phyloP scores from a whole-genome alignment of 495 filamentous ascomycete genomes.

The Bombardia bombarda region DNA sequence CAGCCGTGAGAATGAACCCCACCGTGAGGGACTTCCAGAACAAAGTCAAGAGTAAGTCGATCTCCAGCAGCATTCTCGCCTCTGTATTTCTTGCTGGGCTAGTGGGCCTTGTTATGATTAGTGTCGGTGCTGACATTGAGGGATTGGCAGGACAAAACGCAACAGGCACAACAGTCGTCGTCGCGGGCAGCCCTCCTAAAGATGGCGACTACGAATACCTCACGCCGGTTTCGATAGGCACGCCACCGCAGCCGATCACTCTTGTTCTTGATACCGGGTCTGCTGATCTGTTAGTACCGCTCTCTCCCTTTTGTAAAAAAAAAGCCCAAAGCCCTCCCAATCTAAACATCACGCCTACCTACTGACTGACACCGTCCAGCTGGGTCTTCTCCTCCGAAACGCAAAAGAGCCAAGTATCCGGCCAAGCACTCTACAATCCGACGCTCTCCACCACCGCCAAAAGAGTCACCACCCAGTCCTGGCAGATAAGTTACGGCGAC shows the following conservation, averaged over 20 bases:
- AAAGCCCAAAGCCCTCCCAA: slow-evolving; percentile 9
- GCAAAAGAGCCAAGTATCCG: slow-evolving; percentile 1
- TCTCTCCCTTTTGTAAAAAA: slow-evolving; percentile 12
- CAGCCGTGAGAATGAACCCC: slow-evolving; percentile 17
- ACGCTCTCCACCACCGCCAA: slow-evolving; percentile 33
- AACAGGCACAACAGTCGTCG: slow-evolving; percentile 26
- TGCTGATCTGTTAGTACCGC: slow-evolving; percentile 59
- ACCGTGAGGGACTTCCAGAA: too few species aligned
- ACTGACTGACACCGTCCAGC: too few species aligned
- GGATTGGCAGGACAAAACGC: slow-evolving; percentile 28
- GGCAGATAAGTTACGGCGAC: slow-evolving; percentile 67
- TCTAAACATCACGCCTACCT: slow-evolving; percentile 5
- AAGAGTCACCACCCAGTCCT: slow-evolving; percentile 43
- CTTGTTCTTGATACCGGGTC: slow-evolving; percentile 67
- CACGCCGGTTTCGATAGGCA: slow-evolving; percentile 54
- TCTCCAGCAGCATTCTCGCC: too few species aligned
- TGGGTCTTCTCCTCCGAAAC: slow-evolving; percentile 14
- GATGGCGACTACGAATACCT: slow-evolving; percentile 53
- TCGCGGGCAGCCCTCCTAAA: slow-evolving; percentile 46
- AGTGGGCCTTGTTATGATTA: too few species aligned
- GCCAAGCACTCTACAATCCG: slow-evolving; percentile 54
- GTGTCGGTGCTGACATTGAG: too few species aligned
- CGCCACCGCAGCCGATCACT: slow-evolving; percentile 45
- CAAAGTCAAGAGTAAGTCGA: too few species aligned
- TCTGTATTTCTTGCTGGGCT: too few species aligned